These are phyloP conservation scores for Penicillium macrosclerotiorum DNA, from an alignment of 495 filamentous ascomycete species.

Conservation along the genomic window DNA sequence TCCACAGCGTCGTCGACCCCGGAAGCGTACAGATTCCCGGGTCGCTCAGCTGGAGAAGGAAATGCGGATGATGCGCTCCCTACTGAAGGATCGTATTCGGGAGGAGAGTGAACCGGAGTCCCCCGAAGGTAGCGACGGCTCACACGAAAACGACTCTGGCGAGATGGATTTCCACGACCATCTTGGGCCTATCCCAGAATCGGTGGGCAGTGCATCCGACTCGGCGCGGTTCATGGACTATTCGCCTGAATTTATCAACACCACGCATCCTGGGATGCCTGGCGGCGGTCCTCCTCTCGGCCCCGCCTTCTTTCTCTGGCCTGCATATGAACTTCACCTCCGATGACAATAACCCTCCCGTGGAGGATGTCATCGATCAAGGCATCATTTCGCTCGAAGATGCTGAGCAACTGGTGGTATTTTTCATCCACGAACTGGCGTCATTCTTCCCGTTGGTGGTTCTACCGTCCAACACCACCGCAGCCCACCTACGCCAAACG, in stretches of 20 bases:
- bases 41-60: constrained; percentile 89
- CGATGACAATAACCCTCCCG: constrained; percentile 9
- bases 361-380: constrained; percentile 44
- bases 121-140: constrained; percentile 25
- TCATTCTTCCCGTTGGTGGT: constrained; percentile 43
- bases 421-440: constrained; percentile 43
- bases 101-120: constrained; percentile 36
- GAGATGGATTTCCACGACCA: constrained; percentile 18
- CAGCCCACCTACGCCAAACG: constrained; percentile 38
- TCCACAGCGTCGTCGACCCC: constrained; percentile 72
- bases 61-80: constrained; percentile 62
- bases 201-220: constrained; percentile 18
- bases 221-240: constrained; percentile 25
- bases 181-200: constrained; percentile 20
- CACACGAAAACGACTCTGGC: constrained; percentile 22
- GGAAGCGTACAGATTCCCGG: constrained; percentile 78
- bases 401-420: constrained; percentile 42
- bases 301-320: constrained; percentile 15
- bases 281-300: constrained; percentile 14
- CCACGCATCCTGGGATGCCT: constrained; percentile 19
- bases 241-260: constrained; percentile 24
- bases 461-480: constrained; percentile 35
- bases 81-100: constrained; percentile 37
- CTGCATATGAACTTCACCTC: constrained; percentile 14
- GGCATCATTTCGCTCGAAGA: constrained; percentile 45